Base-by-base conservation (phyloP, 164 flowering plant genomes). In the Macadamia tetraphylla region DNA sequence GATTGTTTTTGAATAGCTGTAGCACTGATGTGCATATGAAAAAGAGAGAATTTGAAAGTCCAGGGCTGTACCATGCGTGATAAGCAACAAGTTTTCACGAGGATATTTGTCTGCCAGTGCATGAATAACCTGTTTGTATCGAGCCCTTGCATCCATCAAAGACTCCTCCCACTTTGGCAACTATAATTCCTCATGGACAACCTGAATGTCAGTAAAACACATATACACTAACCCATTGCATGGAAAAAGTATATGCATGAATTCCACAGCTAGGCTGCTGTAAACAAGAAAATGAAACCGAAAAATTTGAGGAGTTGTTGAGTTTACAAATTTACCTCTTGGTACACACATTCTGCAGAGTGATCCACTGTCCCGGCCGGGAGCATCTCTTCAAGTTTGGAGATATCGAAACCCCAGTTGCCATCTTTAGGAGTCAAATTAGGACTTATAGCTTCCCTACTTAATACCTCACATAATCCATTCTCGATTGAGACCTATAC, bases 391-490 rank as follows among this genome's bases (percentile, higher is more conserved):
- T 94, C 87, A 67, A 89, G 87, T 59, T 90, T 81, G 12, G 91
- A 49, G n/a, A 82, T 60, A 29, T 78, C 67, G 70, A 87, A 85
- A 29, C 78, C 77, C 78, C 87, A 91, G 0, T 82, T 67, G n/a
- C 86, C 92, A 79, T 91, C 84, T 71, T 85, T 79, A 8, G 97
- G 97, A 58, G 82, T 80, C 56, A 71, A 9, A 3, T 73, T 64
- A 57, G 29, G 55, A 29, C 87, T 75, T 40, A 90, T 87, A 17
- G 94, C 93, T 65, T 72, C 68, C 64, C 62, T 71, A 71, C 77
- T 86, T 77, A 94, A 51, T 81, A 83, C 79, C 78, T 94, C 98
- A 74, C 92, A 91, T 51, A 91, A 73, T 42, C 97, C 98, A 74
- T 76, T 86, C 70, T 94, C 97, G 58, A 94, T 78, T 12, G 98